These are phyloP conservation scores for Candida silvatica DNA, from an alignment of 805 yeast genomes.

Conservation along the genomic window DNA sequence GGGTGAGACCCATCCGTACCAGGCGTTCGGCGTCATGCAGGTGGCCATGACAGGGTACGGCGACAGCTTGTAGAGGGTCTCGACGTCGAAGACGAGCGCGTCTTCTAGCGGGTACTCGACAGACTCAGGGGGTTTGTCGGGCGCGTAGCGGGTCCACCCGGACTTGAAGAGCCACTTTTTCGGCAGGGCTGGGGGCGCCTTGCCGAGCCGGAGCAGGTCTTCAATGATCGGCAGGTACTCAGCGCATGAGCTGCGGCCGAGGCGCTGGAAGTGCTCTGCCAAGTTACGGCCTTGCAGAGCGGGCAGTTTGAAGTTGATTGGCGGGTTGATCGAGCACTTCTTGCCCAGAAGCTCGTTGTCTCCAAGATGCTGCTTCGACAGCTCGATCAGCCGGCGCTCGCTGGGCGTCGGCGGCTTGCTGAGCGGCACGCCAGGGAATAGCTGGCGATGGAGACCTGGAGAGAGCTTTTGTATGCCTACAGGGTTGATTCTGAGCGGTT, in stretches of 20 bases:
- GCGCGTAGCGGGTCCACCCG: constrained; percentile 79
- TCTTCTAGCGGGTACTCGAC: constrained; percentile 69
- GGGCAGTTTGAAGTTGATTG: constrained; percentile 60
- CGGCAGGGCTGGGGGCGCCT: constrained; percentile 32
- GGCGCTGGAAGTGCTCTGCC: constrained; percentile 76
- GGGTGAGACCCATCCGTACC: constrained; percentile 97
- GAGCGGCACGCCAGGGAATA: constrained; percentile 41
- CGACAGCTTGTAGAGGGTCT: constrained; percentile 68
- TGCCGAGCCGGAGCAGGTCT: constrained; percentile 29
- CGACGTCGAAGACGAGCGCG: constrained; percentile 81
- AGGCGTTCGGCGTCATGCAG: constrained; percentile 67
- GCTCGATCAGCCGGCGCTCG: constrained; percentile 27
- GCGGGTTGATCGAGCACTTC: constrained; percentile 51
- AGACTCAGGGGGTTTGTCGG: constrained; percentile 38
- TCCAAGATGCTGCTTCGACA: constrained; percentile 53
- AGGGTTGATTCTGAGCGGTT: constrained; percentile 51
- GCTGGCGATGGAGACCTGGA: constrained; percentile 42
- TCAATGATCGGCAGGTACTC: constrained; percentile 51
- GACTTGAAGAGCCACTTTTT: constrained; percentile 44
- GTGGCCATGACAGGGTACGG: constrained; percentile 74
- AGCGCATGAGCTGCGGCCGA: constrained; percentile 52
- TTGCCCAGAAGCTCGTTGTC: constrained; percentile 69
- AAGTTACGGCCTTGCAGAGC: constrained; percentile 59
- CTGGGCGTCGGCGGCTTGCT: constrained; percentile 20
- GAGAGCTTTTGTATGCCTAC: constrained; percentile 79